Evolutionary conservation across 2,329 filamentous ascomycete species (phyloP).

Genomic region (Parafenestella ontariensis): DNA sequence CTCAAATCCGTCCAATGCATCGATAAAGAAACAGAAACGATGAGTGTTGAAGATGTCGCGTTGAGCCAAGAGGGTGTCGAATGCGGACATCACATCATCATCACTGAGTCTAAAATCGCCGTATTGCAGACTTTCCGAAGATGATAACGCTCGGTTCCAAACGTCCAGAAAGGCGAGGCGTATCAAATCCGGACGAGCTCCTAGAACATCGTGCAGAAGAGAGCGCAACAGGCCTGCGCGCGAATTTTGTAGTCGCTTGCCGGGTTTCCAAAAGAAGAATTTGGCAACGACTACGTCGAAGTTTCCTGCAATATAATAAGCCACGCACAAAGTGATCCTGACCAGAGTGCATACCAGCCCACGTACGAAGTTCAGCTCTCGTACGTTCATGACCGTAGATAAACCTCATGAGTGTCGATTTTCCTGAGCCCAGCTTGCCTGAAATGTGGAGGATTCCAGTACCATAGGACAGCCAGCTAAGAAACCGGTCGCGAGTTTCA

Average conservation of each 20-base stretch:
- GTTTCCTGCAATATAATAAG: conserved; percentile 18
- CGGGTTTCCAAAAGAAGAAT: conserved; percentile 40
- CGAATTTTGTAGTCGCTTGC: conserved; percentile 25
- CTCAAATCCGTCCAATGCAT: conserved; percentile 15
- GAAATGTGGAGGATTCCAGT: conserved; percentile 15
- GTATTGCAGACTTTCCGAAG: not conserved
- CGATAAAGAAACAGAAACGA: conserved; percentile 15
- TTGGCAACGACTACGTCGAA: conserved; percentile 17
- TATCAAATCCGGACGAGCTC: not conserved
- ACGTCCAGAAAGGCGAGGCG: not conserved
- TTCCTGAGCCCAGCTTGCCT: conserved; percentile 45
- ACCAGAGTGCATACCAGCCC: not conserved
- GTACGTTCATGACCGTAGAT: conserved; percentile 18
- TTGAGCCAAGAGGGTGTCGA: not conserved
- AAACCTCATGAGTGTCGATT: conserved; percentile 44
- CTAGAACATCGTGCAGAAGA: conserved; percentile 20
- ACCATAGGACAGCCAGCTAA: conserved; percentile 8
- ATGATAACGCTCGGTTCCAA: not conserved
- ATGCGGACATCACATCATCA: not conserved
- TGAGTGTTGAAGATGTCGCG: not conserved
- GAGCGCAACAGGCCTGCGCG: conserved; percentile 31
- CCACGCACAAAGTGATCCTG: conserved; percentile 7
- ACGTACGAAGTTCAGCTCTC: not conserved
- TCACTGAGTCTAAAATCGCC: not conserved
- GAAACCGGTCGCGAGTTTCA: not conserved